Evolutionary conservation across 148 eudicot species (phyloP), one percentile per base, ranked within the genome.

Genomic region (Fallopia convolvulus): DNA sequence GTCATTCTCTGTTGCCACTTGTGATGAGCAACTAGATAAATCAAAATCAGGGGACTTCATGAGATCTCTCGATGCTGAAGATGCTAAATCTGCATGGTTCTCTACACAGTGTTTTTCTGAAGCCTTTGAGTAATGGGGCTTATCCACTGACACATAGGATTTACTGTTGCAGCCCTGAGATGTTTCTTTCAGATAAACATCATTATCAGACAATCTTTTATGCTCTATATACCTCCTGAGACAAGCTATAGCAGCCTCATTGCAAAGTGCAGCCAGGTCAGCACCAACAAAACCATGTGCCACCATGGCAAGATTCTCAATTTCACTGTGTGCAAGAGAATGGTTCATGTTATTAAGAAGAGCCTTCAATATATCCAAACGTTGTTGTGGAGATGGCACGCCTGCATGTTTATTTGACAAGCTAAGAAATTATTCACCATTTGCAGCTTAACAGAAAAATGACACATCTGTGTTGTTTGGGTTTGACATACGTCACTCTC

Each of bases 281-380:
- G 97, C 99, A 77, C 99, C 99, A 76, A 95, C 99, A 79, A 89
- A 95, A 53, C 97, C 99, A 83, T 95, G 97, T 32, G 99, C 91
- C 75, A 81, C 81, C 74, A 70, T 81, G 70, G 99, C 88, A 81
- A 95, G 86, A 49, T 88, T 79, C 79, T 85, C 88, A 80, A 95
- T 77, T 83, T 92, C 88, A 49, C 76, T 61, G 50, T 80, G 81
- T 53, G 77, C 80, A 72, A 93, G 94, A 78, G 88, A 81, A 76
- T 91, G 94, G 58, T 88, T 84, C 86, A 89, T 90, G 78, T 81
- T 86, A 79, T 81, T 83, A 66, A 95, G 89, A 84, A 90, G 86
- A n/a, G 85, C 77, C 40, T 66, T 85, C 84, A 95, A 78, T 81
- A 95, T 92, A 70, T 91, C 94, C 78, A 82, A 81, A 39, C 99